Conservation (phyloP, 2,329 filamentous ascomycete species). For the Diaporthe sp. region DNA sequence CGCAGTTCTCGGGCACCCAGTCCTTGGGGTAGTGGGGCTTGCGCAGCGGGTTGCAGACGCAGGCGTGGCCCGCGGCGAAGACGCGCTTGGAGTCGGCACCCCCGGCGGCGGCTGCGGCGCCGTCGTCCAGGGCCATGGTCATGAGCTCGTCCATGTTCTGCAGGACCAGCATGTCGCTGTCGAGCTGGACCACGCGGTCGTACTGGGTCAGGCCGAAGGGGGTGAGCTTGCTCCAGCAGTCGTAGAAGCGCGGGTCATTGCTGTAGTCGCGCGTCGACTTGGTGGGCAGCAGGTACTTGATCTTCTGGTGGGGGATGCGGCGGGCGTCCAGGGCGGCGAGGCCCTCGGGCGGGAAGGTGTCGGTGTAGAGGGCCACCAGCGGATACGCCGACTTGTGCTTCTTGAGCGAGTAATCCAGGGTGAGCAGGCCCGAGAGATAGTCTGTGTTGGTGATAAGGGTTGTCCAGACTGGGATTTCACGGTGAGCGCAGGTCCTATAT, state of each 20-base stretch:
- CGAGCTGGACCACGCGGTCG: conserved; percentile 82
- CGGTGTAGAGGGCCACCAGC: conserved; percentile 85
- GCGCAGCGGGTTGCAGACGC: conserved; percentile 84
- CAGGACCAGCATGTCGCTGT: conserved; percentile 87
- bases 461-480: conserved; percentile 75
- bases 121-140: conserved; percentile 71
- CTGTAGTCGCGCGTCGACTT: conserved; percentile 72
- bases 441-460: conserved; percentile 85
- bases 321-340: conserved; percentile 76
- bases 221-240: conserved; percentile 89
- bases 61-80: conserved; percentile 86
- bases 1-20: conserved; percentile 71
- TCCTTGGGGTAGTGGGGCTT: conserved; percentile 82
- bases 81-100: conserved; percentile 66
- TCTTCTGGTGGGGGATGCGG: conserved; percentile 74
- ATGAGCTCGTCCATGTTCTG: conserved; percentile 94
- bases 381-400: conserved; percentile 75
- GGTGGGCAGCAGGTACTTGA: conserved; percentile 78
- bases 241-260: conserved; percentile 86
- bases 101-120: conserved; percentile 34
- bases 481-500: conserved; percentile 1
- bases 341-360: conserved; percentile 76
- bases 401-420: conserved; percentile 81
- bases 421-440: conserved; percentile 85
- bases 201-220: conserved; percentile 83